Evolutionary conservation across 768 basidiomycete species (phyloP).

Genomic region (Lactifluus subvellereus): DNA sequence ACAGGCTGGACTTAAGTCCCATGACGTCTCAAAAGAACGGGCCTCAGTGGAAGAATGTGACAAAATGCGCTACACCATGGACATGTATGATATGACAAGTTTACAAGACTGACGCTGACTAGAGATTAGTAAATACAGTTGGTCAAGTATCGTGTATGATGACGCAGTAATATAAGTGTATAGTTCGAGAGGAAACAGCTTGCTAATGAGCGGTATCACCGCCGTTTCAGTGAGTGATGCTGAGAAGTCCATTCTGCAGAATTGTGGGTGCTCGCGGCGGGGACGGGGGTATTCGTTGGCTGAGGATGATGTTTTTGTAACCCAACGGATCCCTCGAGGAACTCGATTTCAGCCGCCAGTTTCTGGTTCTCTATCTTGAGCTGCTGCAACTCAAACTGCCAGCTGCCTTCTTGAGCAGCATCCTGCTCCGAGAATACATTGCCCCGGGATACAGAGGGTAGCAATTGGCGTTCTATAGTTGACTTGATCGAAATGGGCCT

Average conservation of each 20-base stretch:
- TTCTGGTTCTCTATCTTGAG: conserved; percentile 65
- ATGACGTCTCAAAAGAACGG: background rate
- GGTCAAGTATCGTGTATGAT: conserved; percentile 10
- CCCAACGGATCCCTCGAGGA: conserved; percentile 32
- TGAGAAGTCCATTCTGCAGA: conserved; percentile 15
- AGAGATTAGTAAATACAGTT: conserved; percentile 21
- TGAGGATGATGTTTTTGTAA: conserved; percentile 14
- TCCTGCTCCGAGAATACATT: conserved; percentile 74
- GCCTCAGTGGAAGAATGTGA: background rate
- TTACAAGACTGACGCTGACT: conserved; percentile 16
- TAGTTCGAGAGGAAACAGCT: conserved; percentile 1
- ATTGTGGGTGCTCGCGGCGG: background rate
- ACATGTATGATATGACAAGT: conserved; percentile 15
- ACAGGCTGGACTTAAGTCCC: background rate
- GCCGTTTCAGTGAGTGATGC: conserved; percentile 16
- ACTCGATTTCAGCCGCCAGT: conserved; percentile 51
- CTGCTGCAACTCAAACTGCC: conserved; percentile 92
- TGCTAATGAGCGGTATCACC: conserved; percentile 1
- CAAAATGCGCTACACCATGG: conserved; percentile 12
- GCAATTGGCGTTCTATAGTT: conserved; percentile 14
- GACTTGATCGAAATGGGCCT: conserved; percentile 17
- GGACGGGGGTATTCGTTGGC: background rate
- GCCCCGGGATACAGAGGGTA: conserved; percentile 24
- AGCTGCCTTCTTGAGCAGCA: conserved; percentile 62
- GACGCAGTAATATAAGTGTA: conserved; percentile 10